Conservation (phyloP, 1,284 basidiomycete species). For the Pisolithus thermaeus region DNA sequence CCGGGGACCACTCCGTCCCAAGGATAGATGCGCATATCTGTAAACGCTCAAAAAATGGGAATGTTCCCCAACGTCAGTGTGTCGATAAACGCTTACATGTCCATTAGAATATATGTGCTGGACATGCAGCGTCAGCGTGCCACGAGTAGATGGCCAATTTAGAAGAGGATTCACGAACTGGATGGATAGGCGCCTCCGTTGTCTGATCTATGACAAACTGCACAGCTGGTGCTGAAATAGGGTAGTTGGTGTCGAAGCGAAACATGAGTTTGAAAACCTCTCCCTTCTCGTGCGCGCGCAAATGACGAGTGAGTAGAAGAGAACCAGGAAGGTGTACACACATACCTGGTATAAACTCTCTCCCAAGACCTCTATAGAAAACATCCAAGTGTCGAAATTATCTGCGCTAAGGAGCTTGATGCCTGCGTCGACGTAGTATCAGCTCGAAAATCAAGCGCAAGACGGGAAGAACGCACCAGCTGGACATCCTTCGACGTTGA, state of each 20-base stretch:
- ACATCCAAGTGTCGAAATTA: constrained; percentile 67
- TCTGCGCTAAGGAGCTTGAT: constrained; percentile 67
- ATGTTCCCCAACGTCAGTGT: background rate
- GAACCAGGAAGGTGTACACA: constrained; percentile 8
- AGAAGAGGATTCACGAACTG: constrained; percentile 41
- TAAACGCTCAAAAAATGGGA: constrained; percentile 12
- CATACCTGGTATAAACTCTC: constrained; percentile 67
- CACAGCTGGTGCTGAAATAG: constrained; percentile 78
- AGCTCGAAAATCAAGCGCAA: background rate
- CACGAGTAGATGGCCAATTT: background rate
- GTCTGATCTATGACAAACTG: constrained; percentile 67
- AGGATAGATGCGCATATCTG: constrained; percentile 84
- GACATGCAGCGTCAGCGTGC: constrained; percentile 10
- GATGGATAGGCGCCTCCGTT: constrained; percentile 63
- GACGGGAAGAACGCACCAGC: constrained; percentile 41
- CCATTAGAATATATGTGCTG: constrained; percentile 84
- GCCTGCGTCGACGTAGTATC: constrained; percentile 36
- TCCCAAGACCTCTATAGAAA: constrained; percentile 74
- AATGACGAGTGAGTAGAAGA: background rate
- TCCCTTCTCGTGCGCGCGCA: constrained; percentile 38
- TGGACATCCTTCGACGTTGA: constrained; percentile 63
- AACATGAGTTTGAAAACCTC: constrained; percentile 75
- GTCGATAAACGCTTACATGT: constrained; percentile 49
- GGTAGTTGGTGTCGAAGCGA: constrained; percentile 69
- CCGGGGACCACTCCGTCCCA: constrained; percentile 82